Conservation (phyloP, 495 filamentous ascomycete species). For the Hypoxylon fragiforme region DNA sequence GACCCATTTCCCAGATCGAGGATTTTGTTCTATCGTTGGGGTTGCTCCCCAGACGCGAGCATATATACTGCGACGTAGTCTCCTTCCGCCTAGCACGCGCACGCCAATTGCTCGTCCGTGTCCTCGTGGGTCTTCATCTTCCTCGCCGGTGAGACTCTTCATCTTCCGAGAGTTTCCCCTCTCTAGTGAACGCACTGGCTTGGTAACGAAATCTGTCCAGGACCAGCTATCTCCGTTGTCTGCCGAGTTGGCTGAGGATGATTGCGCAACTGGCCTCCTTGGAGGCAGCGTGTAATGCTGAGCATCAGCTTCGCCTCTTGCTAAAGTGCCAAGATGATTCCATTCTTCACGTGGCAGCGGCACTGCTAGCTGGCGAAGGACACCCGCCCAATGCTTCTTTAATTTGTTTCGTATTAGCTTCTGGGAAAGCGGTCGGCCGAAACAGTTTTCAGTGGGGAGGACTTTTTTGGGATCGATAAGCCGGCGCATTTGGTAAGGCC, state of each 20-base stretch:
- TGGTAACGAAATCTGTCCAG: constrained; percentile 32
- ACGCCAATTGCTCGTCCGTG: constrained; percentile 36
- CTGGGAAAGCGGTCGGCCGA: constrained; percentile 59
- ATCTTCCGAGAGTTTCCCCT: constrained; percentile 25
- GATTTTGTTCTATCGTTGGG: constrained; percentile 34
- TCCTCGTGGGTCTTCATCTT: constrained; percentile 41
- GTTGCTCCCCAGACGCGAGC: constrained; percentile 40
- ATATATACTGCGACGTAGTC: constrained; percentile 39
- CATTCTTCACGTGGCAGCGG: constrained; percentile 72
- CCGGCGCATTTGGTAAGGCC: constrained; percentile 48
- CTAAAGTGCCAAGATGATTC: constrained; percentile 60
- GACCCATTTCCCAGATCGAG: constrained; percentile 27
- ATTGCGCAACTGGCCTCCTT: constrained; percentile 33
- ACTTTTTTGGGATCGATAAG: constrained; percentile 45
- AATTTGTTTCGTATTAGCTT: constrained; percentile 61
- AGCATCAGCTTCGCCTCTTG: constrained; percentile 56
- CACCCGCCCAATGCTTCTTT: constrained; percentile 59
- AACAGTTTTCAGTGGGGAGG: constrained; percentile 65
- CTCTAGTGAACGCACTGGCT: constrained; percentile 30
- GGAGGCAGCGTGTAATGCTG: constrained; percentile 33
- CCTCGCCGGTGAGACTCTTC: constrained; percentile 43
- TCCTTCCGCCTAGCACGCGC: constrained; percentile 23
- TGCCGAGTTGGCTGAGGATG: neutral
- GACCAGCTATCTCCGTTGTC: neutral
- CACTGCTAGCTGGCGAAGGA: constrained; percentile 64